phyloP scores from a whole-genome alignment of 345 rosid genomes.

The Murraya paniculata region DNA sequence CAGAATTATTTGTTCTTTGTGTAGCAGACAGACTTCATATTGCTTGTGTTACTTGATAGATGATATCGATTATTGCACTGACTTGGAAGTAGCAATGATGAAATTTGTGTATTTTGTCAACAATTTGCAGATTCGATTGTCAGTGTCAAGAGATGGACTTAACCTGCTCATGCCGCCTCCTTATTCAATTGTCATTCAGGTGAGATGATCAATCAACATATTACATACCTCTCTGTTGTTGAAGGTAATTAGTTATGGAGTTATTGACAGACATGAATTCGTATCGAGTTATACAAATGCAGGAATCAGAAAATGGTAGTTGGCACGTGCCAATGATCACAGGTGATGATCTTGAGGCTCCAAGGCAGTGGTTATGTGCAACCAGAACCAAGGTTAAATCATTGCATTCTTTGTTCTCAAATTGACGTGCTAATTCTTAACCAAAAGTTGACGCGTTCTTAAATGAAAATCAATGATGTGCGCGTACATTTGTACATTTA shows the following conservation, averaged over 20 bases:
- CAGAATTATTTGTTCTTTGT: no score
- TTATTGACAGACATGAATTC: neutral
- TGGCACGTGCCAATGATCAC: slow-evolving; percentile 82
- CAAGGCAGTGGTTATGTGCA: slow-evolving; percentile 81
- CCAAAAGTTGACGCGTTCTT: neutral
- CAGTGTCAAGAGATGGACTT: slow-evolving; percentile 47
- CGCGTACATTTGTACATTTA: neutral
- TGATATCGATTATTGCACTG: neutral
- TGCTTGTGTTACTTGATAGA: neutral
- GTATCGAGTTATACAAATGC: slow-evolving; percentile 17
- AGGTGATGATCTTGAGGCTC: slow-evolving; percentile 59
- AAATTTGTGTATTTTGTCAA: neutral
- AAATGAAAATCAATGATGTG: neutral
- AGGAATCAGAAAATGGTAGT: slow-evolving; percentile 86
- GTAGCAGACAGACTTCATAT: neutral
- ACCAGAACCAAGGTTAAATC: slow-evolving; percentile 32
- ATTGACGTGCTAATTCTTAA: neutral
- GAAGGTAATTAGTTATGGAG: no score
- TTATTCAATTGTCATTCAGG: slow-evolving; percentile 94
- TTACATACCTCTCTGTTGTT: neutral
- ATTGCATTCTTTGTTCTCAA: neutral
- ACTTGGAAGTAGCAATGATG: neutral
- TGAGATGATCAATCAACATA: slow-evolving; percentile 14
- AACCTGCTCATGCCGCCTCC: slow-evolving; percentile 86
- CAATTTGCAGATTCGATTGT: slow-evolving; percentile 62